Percentiles rank a stretch among this genome's conserved stretches.
These are phyloP conservation scores for Quercus glauca DNA, from an alignment of 306 rosid species.

Conservation along the genomic window DNA sequence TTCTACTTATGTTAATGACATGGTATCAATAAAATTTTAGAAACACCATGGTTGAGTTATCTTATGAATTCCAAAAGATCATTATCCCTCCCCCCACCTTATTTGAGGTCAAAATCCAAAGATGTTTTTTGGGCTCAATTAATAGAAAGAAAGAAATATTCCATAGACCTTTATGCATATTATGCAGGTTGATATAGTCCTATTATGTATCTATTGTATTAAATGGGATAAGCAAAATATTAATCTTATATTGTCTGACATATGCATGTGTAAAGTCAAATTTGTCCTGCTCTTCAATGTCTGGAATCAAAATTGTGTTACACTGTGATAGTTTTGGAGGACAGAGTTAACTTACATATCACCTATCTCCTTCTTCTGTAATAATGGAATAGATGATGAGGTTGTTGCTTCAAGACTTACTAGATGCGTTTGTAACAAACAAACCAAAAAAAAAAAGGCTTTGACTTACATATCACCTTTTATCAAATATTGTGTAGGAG, in stretches of 20 bases:
- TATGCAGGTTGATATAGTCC: not conserved
- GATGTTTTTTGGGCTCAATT: not conserved
- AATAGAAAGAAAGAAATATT: not conserved
- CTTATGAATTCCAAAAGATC: too few species aligned
- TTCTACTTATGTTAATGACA: too few species aligned
- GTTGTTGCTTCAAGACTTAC: not conserved
- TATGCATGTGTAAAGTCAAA: not conserved
- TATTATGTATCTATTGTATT: not conserved
- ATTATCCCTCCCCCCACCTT: not conserved
- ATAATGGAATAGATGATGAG: not conserved
- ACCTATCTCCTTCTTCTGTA: not conserved
- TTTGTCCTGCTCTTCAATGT: too few species aligned
- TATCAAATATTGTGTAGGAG: slow-evolving; percentile 33
- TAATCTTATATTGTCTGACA: not conserved
- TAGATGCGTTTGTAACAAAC: too few species aligned
- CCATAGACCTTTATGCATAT: not conserved
- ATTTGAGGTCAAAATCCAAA: not conserved
- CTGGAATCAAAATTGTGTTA: too few species aligned
- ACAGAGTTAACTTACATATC: too few species aligned
- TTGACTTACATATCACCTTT: not conserved
- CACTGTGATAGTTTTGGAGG: too few species aligned
- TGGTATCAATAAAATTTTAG: too few species aligned
- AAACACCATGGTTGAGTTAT: too few species aligned
- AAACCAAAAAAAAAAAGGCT: not conserved
- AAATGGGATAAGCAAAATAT: not conserved